Evolutionary conservation across 805 yeast genomes (phyloP).

Genomic region (Sugiyamaella marilandica): DNA sequence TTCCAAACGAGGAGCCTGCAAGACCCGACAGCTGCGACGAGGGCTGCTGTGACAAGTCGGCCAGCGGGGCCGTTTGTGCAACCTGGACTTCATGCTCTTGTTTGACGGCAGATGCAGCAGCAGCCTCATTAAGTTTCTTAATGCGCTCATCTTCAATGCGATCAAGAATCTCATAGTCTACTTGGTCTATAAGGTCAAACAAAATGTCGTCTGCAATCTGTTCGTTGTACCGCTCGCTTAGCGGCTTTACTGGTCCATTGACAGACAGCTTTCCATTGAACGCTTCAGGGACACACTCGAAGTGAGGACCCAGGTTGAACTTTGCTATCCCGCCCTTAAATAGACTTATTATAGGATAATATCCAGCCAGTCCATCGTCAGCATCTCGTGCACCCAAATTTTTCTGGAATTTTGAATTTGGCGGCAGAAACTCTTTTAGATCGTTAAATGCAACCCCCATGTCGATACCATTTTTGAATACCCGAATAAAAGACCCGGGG

Average conservation of each 20-base stretch:
- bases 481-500: slow-evolving; percentile 50
- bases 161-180: slow-evolving; percentile 42
- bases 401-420: slow-evolving; percentile 47
- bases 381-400: slow-evolving; percentile 24
- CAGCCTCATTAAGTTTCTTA: not conserved
- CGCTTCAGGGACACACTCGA: slow-evolving; percentile 42
- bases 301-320: slow-evolving; percentile 63
- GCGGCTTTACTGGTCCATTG: slow-evolving; percentile 39
- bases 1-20: too few species aligned
- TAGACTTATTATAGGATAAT: slow-evolving; percentile 84
- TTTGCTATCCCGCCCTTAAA: slow-evolving; percentile 73
- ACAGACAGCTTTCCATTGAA: slow-evolving; percentile 17
- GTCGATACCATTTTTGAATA: slow-evolving; percentile 72
- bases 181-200: slow-evolving; percentile 82
- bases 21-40: too few species aligned
- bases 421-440: slow-evolving; percentile 73
- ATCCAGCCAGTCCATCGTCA: slow-evolving; percentile 86
- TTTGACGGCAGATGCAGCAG: not conserved
- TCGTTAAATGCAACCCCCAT: slow-evolving; percentile 64
- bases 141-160: slow-evolving; percentile 8
- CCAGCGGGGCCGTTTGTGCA: not conserved
- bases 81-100: not conserved
- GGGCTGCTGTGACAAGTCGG: not conserved
- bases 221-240: slow-evolving; percentile 60
- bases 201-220: slow-evolving; percentile 73